Conservation (phyloP, 1,284 basidiomycete species). For the Ceratobasidium sp. region DNA sequence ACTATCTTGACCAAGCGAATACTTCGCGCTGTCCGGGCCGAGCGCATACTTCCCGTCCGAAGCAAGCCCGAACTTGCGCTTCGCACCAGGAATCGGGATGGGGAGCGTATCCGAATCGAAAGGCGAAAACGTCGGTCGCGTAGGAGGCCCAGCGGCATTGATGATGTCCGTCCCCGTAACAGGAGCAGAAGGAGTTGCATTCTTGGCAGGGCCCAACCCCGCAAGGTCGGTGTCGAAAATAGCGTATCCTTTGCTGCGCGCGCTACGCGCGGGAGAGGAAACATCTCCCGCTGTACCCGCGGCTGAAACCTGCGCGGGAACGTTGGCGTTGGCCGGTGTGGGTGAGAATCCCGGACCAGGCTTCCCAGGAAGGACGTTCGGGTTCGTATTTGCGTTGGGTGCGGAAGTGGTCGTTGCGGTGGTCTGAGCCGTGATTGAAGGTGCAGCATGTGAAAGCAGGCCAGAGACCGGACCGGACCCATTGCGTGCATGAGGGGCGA, state of each 20-base stretch:
- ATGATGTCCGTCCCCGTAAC: not conserved
- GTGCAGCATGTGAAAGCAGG: constrained; percentile 10
- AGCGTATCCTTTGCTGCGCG: constrained; percentile 54
- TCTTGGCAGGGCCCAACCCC: constrained; percentile 47
- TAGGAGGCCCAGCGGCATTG: not conserved
- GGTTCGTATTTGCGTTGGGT: not conserved
- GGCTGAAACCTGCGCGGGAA: not conserved
- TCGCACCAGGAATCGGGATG: constrained; percentile 15
- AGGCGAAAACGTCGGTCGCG: constrained; percentile 26
- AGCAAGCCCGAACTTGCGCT: not conserved
- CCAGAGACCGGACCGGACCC: constrained; percentile 16
- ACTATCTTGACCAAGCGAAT: not conserved
- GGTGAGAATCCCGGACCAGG: not conserved
- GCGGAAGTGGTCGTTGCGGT: not conserved
- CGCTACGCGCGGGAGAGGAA: constrained; percentile 38
- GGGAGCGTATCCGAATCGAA: constrained; percentile 39
- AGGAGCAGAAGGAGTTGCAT: not conserved
- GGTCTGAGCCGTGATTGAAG: not conserved
- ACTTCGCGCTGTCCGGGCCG: not conserved
- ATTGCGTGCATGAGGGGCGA: constrained; percentile 16
- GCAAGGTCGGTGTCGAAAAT: constrained; percentile 59
- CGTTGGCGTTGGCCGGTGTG: not conserved
- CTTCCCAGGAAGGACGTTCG: not conserved
- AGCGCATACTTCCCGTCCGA: constrained; percentile 8
- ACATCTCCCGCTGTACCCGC: constrained; percentile 6